Percentiles rank a stretch among this genome's conserved stretches.
Conservation (phyloP, 192 early-diverging fungal species). For the Gonapodya prolifera region DNA sequence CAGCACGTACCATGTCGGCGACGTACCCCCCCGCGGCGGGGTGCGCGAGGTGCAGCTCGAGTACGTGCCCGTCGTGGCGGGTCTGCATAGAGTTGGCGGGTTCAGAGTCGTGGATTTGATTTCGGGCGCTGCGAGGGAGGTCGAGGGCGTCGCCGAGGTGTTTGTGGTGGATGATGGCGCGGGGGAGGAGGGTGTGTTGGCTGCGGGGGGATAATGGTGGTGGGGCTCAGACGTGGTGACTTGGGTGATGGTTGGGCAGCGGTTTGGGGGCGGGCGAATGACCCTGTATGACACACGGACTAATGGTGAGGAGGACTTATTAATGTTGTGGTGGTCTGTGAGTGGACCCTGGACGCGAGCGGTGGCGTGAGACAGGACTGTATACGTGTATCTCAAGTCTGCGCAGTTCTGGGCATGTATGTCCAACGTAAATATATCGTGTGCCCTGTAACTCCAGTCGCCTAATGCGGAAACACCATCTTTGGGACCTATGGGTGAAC, state of each 20-base stretch:
- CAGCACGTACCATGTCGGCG: constrained; percentile 44
- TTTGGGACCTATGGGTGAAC: no score
- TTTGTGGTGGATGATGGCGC: constrained; percentile 27
- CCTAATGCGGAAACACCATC: no score
- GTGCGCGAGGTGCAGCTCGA: constrained; percentile 51
- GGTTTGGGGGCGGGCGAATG: constrained; percentile 12
- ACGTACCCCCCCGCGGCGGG: constrained; percentile 35
- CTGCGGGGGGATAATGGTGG: no score
- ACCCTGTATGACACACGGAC: constrained; percentile 17
- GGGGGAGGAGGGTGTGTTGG: no score
- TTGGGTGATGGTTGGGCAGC: constrained; percentile 22
- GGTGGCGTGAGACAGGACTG: no score
- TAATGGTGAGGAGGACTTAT: constrained; percentile 14
- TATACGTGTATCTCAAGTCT: no score
- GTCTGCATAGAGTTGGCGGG: constrained; percentile 75
- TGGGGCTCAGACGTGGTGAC: no score
- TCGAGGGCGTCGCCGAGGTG: constrained; percentile 66
- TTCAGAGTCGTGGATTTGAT: constrained; percentile 56
- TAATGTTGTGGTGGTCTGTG: constrained; percentile 11
- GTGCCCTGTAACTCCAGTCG: no score
- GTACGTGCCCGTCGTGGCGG: constrained; percentile 71
- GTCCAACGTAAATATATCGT: no score
- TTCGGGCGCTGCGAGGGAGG: constrained; percentile 60
- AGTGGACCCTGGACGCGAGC: constrained; percentile 18
- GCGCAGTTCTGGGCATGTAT: no score